Base-by-base conservation (phyloP, 1,284 basidiomycete genomes). In the Serendipita sp. region DNA sequence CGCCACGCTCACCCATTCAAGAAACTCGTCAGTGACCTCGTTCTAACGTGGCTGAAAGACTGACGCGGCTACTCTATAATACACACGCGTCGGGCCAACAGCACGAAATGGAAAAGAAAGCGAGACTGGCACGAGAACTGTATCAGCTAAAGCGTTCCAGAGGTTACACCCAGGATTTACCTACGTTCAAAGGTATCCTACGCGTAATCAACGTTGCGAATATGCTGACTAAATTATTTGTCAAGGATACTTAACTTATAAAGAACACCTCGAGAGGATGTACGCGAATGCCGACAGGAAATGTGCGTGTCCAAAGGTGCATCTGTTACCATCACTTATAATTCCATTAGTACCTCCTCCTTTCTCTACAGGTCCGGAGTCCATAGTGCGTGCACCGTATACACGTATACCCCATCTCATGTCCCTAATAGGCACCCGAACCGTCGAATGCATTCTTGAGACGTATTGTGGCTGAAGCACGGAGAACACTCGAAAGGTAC, bases 121-220 rank as follows among this genome's bases (percentile, higher is more conserved):
- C 29, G 49, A 26, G 12, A 26, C 49, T 12, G 10, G 26, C 49
- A 12, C 13, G 29, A 53, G 49, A 53, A 26, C 26, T 53, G 12
- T 53, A n/a, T 26, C 15, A 53, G 15, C 49, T 53, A 12, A 53
- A 53, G 22, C 10, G 49, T 26, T 34, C 22, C 10, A 15, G 34
- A 60, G 63, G 63, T 42, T 64, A 62, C 47, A 22, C 4, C 3
- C 43, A 58, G 43, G 63, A 64, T 50, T 55, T 43, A 13, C 15
- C 29, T 3, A 62, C 63, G 10, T 64, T 62, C 43, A 53, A 60
- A 42, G 60, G 60, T 61, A 45, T 26, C 13, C n/a, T 49, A 5
- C 1, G 12, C 15, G 6, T 42, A 61, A 49, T 42, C 10, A 5
- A 1, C 32, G 13, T 30, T n/a, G 4, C 13, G 22, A 17, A 34